Conservation (phyloP, 352 stramenopile genomes). For the Globisporangium spiculum region DNA sequence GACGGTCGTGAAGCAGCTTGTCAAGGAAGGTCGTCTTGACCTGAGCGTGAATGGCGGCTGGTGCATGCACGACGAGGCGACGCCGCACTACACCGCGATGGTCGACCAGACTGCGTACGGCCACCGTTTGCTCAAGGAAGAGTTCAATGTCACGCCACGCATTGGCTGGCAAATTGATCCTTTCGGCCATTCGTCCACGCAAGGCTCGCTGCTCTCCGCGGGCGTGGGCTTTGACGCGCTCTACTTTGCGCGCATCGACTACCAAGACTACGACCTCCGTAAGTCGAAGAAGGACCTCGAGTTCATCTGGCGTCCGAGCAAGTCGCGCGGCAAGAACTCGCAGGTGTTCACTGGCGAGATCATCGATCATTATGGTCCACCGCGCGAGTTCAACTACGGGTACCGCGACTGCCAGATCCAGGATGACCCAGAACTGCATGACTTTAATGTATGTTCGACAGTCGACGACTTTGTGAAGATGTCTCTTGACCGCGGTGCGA, state of each 20-base stretch:
- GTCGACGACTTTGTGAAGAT: conserved; percentile 88
- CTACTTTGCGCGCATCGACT: conserved; percentile 98
- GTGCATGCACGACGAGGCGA: conserved; percentile 99
- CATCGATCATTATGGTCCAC: conserved; percentile 77
- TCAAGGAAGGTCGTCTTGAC: conserved; percentile 89
- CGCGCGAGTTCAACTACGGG: conserved; percentile 71
- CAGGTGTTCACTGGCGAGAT: conserved; percentile 89
- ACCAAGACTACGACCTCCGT: conserved; percentile 93
- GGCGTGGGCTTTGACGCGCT: conserved; percentile 95
- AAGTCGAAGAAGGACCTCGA: conserved; percentile 89
- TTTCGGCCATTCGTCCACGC: conserved; percentile 92
- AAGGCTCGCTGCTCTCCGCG: conserved; percentile 89
- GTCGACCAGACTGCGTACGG: conserved; percentile 98
- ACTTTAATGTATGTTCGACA: conserved; percentile 86
- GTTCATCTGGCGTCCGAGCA: conserved; percentile 94
- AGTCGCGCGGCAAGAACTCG: conserved; percentile 75
- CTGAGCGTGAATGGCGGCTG: conserved; percentile 96
- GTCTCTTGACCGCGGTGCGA: conserved; percentile 57
- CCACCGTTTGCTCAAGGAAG: conserved; percentile 91
- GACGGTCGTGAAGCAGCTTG: conserved; percentile 77
- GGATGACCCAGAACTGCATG: conserved; percentile 79
- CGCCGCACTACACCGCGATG: conserved; percentile 96
- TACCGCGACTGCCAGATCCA: conserved; percentile 78
- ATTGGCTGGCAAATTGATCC: conserved; percentile 99
- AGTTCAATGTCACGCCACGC: conserved; percentile 93